Percentiles rank a stretch among this genome's conserved stretches.
Conservation (phyloP, 2,329 filamentous ascomycete species). For the Colletotrichum aenigma region DNA sequence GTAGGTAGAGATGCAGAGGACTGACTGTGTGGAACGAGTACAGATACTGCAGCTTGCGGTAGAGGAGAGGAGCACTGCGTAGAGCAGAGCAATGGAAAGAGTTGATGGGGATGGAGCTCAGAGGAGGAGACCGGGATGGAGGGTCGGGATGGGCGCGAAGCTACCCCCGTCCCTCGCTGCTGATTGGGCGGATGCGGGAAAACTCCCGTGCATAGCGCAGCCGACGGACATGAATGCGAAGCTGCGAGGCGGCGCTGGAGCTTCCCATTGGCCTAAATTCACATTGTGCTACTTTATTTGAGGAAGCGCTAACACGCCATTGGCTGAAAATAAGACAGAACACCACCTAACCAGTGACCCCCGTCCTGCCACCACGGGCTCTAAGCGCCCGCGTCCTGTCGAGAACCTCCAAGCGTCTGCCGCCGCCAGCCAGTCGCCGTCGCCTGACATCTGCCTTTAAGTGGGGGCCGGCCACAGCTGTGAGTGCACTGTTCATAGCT, state of each 20-base stretch:
- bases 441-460: conserved; percentile 11
- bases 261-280: conserved; percentile 33
- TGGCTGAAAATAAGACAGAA: conserved; percentile 23
- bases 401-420: not conserved
- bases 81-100: not conserved
- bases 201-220: conserved; percentile 5
- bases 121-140: not conserved
- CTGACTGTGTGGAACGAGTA: not conserved
- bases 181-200: conserved; percentile 2
- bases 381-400: conserved; percentile 18
- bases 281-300: conserved; percentile 29
- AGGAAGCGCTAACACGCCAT: conserved; percentile 26
- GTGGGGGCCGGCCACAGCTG: not conserved
- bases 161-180: not conserved
- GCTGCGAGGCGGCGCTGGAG: not conserved
- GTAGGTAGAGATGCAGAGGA: not conserved
- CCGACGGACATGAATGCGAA: not conserved
- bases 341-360: not conserved
- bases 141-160: conserved; percentile 14
- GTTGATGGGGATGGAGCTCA: not conserved
- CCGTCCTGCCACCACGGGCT: not conserved
- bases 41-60: not conserved
- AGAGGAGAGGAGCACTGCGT: not conserved
- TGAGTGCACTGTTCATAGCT: not conserved
- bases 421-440: conserved; percentile 1